Evolutionary conservation across 169 alveolate species (phyloP).

Genomic region (Cryptosporidium ubiquitum): DNA sequence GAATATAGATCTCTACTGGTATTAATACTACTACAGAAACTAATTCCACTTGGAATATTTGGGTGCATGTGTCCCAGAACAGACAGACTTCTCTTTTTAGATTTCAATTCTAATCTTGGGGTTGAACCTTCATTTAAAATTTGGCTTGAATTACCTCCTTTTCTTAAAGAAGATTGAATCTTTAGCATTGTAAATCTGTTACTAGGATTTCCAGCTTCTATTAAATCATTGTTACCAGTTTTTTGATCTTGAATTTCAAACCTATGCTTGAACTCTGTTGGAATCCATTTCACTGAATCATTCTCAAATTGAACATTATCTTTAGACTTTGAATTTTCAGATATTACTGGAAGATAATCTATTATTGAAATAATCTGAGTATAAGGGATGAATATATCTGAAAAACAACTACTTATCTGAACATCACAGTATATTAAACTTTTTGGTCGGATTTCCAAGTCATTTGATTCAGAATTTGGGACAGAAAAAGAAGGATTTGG

Average conservation of each 20-base stretch:
- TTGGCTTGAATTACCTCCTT: neutral
- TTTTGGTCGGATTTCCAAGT: neutral
- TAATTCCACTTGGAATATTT: constrained; percentile 34
- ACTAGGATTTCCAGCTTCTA: neutral
- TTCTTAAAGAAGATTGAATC: neutral
- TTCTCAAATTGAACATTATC: neutral
- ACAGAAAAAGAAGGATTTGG: neutral
- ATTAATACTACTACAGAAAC: constrained; percentile 50
- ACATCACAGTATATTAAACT: constrained; percentile 4
- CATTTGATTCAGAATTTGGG: neutral
- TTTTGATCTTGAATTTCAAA: neutral
- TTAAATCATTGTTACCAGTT: neutral
- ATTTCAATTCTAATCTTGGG: neutral
- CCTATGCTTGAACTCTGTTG: constrained; percentile 36
- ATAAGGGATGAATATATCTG: constrained; percentile 38
- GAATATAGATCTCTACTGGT: constrained; percentile 37
- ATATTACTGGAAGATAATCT: constrained; percentile 28
- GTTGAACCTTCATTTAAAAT: neutral
- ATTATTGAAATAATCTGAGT: constrained; percentile 43
- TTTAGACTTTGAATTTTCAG: neutral
- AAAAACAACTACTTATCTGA: constrained; percentile 1
- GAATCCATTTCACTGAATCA: constrained; percentile 53
- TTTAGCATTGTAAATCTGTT: neutral
- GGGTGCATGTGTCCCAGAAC: constrained; percentile 42
- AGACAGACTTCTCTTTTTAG: neutral